Conservation (phyloP, 2,329 filamentous ascomycete genomes). For the Fusarium temperatum region DNA sequence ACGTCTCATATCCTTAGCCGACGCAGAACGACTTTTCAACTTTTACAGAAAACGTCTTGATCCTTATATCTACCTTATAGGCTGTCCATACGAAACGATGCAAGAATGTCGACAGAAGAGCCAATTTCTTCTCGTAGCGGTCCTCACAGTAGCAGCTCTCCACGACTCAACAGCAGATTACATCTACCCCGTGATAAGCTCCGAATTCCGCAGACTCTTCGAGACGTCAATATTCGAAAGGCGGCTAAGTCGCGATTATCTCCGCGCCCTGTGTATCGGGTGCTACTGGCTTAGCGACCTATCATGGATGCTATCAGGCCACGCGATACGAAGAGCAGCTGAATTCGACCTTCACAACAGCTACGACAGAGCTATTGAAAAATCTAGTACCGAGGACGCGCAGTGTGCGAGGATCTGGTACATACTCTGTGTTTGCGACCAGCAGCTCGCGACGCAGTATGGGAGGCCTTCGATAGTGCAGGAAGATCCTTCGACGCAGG, state of each 20-base stretch:
- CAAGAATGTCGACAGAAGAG: slow-evolving; percentile 63
- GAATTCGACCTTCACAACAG: slow-evolving; percentile 55
- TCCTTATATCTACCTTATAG: slow-evolving; percentile 60
- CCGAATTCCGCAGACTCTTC: slow-evolving; percentile 64
- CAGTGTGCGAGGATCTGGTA: slow-evolving; percentile 69
- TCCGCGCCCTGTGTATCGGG: slow-evolving; percentile 67
- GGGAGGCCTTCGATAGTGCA: slow-evolving; percentile 65
- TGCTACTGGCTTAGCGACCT: slow-evolving; percentile 70
- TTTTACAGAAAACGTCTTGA: slow-evolving; percentile 60
- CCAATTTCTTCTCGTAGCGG: slow-evolving; percentile 62
- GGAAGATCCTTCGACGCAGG: slow-evolving; percentile 63
- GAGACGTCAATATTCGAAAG: slow-evolving; percentile 52
- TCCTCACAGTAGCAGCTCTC: slow-evolving; percentile 65
- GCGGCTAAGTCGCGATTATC: slow-evolving; percentile 55
- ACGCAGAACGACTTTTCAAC: slow-evolving; percentile 60
- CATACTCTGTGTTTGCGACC: slow-evolving; percentile 66
- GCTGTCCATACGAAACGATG: slow-evolving; percentile 58
- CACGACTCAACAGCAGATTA: slow-evolving; percentile 62
- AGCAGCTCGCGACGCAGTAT: slow-evolving; percentile 69
- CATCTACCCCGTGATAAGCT: slow-evolving; percentile 61
- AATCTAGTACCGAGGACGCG: slow-evolving; percentile 47
- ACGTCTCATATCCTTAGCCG: slow-evolving; percentile 54
- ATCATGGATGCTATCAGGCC: slow-evolving; percentile 67
- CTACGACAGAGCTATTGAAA: slow-evolving; percentile 48
- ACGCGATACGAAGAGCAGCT: slow-evolving; percentile 57